Conservation (phyloP, 352 stramenopile genomes). For the Thalassiosira pacifica region DNA sequence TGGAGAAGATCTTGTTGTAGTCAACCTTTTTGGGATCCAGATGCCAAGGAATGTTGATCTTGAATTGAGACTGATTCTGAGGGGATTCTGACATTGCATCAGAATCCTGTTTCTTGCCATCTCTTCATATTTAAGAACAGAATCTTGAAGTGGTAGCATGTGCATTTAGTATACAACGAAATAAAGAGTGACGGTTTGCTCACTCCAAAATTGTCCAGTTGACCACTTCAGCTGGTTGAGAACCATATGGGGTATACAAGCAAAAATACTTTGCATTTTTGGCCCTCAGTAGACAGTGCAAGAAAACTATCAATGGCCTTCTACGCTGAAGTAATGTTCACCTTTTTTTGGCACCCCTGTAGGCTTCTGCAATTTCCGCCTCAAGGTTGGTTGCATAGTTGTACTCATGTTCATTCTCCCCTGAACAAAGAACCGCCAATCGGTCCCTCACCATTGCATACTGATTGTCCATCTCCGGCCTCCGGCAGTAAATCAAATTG, state of each 20-base stretch:
- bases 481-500: neutral
- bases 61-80: neutral
- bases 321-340: neutral
- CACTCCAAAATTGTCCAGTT: neutral
- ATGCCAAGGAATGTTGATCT: neutral
- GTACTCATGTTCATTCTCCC: neutral
- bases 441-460: neutral
- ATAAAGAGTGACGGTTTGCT: neutral
- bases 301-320: neutral
- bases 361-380: neutral
- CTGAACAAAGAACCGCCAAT: neutral
- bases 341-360: neutral
- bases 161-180: neutral
- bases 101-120: neutral
- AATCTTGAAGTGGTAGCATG: neutral
- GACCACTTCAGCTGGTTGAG: neutral
- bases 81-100: neutral
- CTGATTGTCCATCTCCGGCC: neutral
- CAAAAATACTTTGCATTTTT: neutral
- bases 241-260: neutral
- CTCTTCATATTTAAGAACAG: neutral
- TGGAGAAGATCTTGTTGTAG: neutral
- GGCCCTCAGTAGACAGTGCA: too few relatives aligned
- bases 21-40: neutral
- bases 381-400: neutral